Percentiles rank a stretch among this genome's conserved stretches.
phyloP scores from a whole-genome alignment of 345 rosid species.

The Salix exigua region DNA sequence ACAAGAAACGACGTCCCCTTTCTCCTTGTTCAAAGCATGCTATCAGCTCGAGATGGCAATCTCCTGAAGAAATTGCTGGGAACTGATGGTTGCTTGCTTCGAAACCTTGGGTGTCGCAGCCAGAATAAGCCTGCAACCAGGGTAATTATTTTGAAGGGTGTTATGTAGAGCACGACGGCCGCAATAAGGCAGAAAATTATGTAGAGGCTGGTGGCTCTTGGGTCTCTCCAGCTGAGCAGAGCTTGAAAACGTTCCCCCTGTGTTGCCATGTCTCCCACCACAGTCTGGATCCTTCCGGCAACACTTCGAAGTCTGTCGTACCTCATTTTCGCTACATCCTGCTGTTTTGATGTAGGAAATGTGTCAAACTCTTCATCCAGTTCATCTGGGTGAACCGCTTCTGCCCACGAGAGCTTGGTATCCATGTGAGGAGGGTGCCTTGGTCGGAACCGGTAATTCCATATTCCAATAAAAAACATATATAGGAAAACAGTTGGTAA shows the following conservation, averaged over 20 bases:
- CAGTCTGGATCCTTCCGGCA: slow-evolving; percentile 34
- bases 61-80: slow-evolving; percentile 31
- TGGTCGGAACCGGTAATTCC: slow-evolving; percentile 27
- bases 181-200: slow-evolving; percentile 26
- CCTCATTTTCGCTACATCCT: slow-evolving; percentile 23
- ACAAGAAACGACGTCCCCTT: neutral
- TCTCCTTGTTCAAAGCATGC: slow-evolving; percentile 24
- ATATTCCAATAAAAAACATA: slow-evolving; percentile 31
- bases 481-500: slow-evolving; percentile 29
- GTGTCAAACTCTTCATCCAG: slow-evolving; percentile 35
- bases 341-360: slow-evolving; percentile 25
- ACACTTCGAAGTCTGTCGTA: slow-evolving; percentile 32
- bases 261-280: slow-evolving; percentile 35
- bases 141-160: slow-evolving; percentile 27
- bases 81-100: slow-evolving; percentile 28
- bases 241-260: slow-evolving; percentile 31
- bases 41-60: slow-evolving; percentile 30
- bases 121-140: slow-evolving; percentile 24
- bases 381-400: slow-evolving; percentile 28
- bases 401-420: slow-evolving; percentile 30
- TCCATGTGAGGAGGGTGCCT: slow-evolving; percentile 39
- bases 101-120: slow-evolving; percentile 32
- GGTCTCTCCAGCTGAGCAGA: slow-evolving; percentile 35
- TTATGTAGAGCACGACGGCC: slow-evolving; percentile 27
- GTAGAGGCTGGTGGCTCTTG: slow-evolving; percentile 27